Conservation (phyloP, 2,329 filamentous ascomycete genomes). For the Aspergillus sojae region DNA sequence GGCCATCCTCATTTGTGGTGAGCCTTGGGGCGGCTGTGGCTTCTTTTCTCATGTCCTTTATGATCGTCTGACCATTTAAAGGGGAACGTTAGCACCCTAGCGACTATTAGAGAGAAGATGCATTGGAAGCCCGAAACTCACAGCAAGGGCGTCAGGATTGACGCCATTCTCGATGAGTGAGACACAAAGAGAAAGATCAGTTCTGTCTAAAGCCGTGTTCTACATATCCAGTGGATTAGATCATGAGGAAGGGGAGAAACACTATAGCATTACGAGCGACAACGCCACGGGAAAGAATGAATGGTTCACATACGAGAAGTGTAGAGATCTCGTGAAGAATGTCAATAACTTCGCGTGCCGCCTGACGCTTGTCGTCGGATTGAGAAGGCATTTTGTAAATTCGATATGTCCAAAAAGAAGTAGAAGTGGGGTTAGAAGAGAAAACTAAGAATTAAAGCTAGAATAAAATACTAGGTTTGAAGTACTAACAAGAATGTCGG, state of each 20-base stretch:
- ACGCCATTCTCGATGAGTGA: conserved; percentile 97
- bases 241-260: background rate
- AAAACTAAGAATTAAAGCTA: background rate
- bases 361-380: conserved; percentile 51
- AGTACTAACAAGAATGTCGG: background rate
- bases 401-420: background rate
- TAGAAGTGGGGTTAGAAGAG: background rate
- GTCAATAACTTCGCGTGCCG: conserved; percentile 54
- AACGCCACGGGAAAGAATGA: conserved; percentile 11
- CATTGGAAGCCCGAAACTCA: conserved; percentile 52
- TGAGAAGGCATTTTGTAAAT: conserved; percentile 42
- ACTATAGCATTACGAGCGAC: background rate
- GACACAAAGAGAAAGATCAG: conserved; percentile 90
- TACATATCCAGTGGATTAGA: conserved; percentile 41
- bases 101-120: background rate
- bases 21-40: conserved; percentile 31
- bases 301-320: conserved; percentile 42
- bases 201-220: conserved; percentile 92
- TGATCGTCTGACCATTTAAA: conserved; percentile 41
- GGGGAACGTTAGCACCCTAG: conserved; percentile 10
- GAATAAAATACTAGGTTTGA: background rate
- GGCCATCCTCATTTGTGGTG: conserved; percentile 21
- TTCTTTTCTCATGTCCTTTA: conserved; percentile 50
- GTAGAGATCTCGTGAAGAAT: conserved; percentile 54
- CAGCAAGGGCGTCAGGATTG: conserved; percentile 90